Conservation (phyloP, 257 asterid genomes). For the Cynanchum wilfordii region DNA sequence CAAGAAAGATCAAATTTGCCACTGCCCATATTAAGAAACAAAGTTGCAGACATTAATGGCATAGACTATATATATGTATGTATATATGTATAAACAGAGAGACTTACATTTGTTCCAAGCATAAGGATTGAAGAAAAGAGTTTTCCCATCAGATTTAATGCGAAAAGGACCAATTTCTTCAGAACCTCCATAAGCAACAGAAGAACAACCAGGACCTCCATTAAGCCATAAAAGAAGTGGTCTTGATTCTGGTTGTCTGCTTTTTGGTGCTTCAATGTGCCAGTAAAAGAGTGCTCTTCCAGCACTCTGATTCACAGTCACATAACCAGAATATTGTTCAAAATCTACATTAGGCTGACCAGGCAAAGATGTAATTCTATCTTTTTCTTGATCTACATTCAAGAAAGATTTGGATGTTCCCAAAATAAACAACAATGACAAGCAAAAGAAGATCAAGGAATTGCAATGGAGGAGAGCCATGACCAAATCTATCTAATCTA, state of each 20-base stretch:
- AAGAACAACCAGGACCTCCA: slow-evolving; percentile 99
- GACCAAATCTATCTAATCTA: neutral
- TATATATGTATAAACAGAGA: too few relatives aligned
- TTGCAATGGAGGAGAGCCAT: slow-evolving; percentile 16
- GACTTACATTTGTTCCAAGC: slow-evolving; percentile 91
- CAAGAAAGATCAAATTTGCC: slow-evolving; percentile 92
- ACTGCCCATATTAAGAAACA: slow-evolving; percentile 42
- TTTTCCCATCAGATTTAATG: slow-evolving; percentile 76
- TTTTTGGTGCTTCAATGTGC: slow-evolving; percentile 68
- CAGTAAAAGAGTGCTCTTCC: slow-evolving; percentile 95
- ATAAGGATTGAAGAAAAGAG: slow-evolving; percentile 70
- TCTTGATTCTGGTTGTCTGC: slow-evolving; percentile 54
- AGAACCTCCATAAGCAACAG: slow-evolving; percentile 91
- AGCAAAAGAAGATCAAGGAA: slow-evolving; percentile 1
- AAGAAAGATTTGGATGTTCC: slow-evolving; percentile 38
- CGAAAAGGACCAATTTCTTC: slow-evolving; percentile 96
- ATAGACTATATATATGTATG: too few relatives aligned
- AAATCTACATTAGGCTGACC: slow-evolving; percentile 86
- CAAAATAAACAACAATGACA: slow-evolving; percentile 29
- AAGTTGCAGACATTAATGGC: slow-evolving; percentile 12
- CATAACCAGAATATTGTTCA: slow-evolving; percentile 73
- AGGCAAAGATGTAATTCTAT: slow-evolving; percentile 67
- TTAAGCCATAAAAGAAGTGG: slow-evolving; percentile 95
- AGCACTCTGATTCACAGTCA: slow-evolving; percentile 60
- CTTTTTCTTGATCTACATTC: slow-evolving; percentile 62